Conservation (phyloP, 2,329 filamentous ascomycete species). For the Leptographium radiaticola region DNA sequence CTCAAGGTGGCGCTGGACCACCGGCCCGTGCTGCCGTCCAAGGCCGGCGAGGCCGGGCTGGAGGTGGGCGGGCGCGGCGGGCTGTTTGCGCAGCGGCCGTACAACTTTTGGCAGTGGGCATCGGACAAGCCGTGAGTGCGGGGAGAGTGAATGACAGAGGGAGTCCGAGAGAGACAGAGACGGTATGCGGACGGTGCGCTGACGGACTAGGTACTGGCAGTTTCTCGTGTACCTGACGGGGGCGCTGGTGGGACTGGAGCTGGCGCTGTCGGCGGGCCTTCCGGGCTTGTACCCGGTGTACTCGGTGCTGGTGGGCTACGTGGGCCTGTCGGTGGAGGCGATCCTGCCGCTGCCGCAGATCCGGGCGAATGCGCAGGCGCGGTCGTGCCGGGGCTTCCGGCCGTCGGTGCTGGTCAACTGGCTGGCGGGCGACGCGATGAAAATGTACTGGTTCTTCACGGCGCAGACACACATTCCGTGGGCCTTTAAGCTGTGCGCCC, state of each 20-base stretch:
- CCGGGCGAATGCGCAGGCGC: conserved; percentile 51
- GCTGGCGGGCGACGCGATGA: conserved; percentile 71
- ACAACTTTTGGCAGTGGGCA: conserved; percentile 75
- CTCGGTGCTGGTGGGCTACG: conserved; percentile 53
- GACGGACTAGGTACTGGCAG: conserved; percentile 53
- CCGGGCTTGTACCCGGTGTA: conserved; percentile 49
- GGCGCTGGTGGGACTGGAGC: conserved; percentile 46
- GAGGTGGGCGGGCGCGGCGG: conserved; percentile 19
- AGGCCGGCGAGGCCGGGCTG: conserved; percentile 44
- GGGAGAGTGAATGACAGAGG: too few species aligned
- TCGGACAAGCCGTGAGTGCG: conserved; percentile 49
- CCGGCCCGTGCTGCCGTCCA: conserved; percentile 45
- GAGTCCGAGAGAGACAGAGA: too few species aligned
- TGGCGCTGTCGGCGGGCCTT: conserved; percentile 46
- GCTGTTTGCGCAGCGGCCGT: conserved; percentile 41
- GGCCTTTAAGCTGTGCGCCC: conserved; percentile 71
- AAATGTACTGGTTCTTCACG: conserved; percentile 78
- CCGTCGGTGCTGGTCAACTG: conserved; percentile 64
- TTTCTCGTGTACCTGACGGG: conserved; percentile 58
- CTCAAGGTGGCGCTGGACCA: conserved; percentile 58
- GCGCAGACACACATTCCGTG: conserved; percentile 55
- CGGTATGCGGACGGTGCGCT: too few species aligned
- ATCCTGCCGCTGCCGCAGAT: conserved; percentile 74
- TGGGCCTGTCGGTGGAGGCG: conserved; percentile 69
- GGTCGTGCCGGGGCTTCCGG: conserved; percentile 66